Conservation (phyloP, 129 eudicot species). For the Ambrosia trifida region DNA sequence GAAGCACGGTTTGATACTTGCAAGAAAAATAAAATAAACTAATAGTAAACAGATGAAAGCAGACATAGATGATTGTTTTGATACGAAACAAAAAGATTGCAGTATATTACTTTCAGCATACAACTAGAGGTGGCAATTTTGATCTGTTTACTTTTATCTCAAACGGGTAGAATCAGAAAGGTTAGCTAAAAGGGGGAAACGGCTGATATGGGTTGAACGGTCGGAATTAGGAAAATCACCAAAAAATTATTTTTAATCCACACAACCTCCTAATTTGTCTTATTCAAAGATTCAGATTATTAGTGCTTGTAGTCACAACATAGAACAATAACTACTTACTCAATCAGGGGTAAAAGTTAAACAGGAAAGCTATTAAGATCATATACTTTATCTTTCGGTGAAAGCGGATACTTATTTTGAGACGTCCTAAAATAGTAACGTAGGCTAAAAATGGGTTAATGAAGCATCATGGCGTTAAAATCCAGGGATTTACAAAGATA, state of each 20-base stretch:
- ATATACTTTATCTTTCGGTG: background rate
- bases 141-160: background rate
- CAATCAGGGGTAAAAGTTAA: background rate
- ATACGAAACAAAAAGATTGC: constrained; percentile 2
- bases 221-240: constrained; percentile 1
- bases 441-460: background rate
- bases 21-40: background rate
- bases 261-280: background rate
- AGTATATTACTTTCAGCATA: background rate
- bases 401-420: background rate
- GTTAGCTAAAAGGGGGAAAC: background rate
- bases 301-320: background rate
- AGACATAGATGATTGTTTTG: background rate
- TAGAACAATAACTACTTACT: background rate
- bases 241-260: background rate
- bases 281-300: background rate
- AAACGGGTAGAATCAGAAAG: background rate
- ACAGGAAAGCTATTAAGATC: background rate
- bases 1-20: background rate
- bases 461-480: too few species aligned
- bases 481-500: background rate
- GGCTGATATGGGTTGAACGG: background rate
- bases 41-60: background rate
- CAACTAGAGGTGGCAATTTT: background rate
- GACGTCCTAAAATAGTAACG: background rate